phyloP scores from a whole-genome alignment of 2,329 filamentous ascomycete genomes.

The Cadophora sp. region DNA sequence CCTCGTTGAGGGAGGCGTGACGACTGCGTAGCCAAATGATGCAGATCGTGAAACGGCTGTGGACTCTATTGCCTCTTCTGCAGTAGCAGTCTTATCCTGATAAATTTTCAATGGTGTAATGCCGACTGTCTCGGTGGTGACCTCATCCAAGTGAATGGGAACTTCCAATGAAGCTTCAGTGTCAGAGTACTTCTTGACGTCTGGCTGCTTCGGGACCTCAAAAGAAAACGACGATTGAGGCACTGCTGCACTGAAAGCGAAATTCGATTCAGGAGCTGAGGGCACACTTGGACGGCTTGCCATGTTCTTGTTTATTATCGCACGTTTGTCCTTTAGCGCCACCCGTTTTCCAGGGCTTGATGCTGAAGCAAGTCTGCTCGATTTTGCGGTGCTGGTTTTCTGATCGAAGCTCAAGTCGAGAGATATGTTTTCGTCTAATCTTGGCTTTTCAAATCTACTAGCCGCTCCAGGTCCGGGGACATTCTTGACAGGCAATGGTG shows the following conservation, averaged over 20 bases:
- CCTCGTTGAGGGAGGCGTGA: slow-evolving; percentile 18
- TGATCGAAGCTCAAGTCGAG: background rate
- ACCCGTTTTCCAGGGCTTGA: background rate
- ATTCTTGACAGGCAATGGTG: background rate
- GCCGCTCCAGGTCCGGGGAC: background rate
- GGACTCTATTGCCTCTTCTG: background rate
- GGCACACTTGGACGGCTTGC: background rate
- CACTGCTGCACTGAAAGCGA: background rate
- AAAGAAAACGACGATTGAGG: background rate
- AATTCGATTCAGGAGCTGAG: background rate
- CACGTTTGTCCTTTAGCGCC: background rate
- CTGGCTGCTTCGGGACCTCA: background rate
- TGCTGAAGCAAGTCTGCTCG: background rate
- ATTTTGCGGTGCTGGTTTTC: background rate
- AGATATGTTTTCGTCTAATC: background rate
- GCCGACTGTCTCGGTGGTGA: background rate
- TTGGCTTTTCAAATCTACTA: too few species aligned
- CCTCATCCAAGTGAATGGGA: background rate
- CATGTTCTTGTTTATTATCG: background rate
- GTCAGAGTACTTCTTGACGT: background rate
- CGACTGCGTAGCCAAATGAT: slow-evolving; percentile 21
- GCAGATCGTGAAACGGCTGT: background rate
- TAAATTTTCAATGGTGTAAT: background rate
- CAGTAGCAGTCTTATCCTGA: background rate
- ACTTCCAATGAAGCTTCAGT: background rate